These are phyloP conservation scores for Mortierella sp. DNA, from an alignment of 371 early-diverging fungal genomes.

Conservation along the genomic window DNA sequence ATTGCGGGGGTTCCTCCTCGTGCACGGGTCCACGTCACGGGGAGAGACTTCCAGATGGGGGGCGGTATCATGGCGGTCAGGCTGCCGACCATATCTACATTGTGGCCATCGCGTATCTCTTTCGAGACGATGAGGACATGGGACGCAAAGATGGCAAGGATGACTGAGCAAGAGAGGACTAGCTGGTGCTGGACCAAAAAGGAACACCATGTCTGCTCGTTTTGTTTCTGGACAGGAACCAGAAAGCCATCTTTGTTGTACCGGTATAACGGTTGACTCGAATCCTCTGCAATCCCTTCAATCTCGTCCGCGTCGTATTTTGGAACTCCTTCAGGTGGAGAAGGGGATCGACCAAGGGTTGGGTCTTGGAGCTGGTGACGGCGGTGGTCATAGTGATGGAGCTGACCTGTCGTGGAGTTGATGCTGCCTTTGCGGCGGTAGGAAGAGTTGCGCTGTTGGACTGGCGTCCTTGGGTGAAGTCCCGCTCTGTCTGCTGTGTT, in stretches of 20 bases:
- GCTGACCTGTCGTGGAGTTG: conserved; percentile 38
- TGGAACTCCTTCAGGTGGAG: conserved; percentile 31
- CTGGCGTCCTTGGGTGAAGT: conserved; percentile 11
- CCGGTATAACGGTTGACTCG: background rate
- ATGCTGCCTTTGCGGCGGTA: conserved; percentile 45
- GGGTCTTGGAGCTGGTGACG: conserved; percentile 45
- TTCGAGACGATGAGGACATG: conserved; percentile 29
- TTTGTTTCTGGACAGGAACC: background rate
- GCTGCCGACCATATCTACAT: conserved; percentile 35
- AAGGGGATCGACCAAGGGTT: conserved; percentile 41
- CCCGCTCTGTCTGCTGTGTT: background rate
- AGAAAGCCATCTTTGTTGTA: conserved; percentile 17
- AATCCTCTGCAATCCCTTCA: background rate
- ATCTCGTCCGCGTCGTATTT: background rate
- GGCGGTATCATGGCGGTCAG: conserved; percentile 50
- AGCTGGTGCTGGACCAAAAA: conserved; percentile 51
- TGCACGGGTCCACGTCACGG: conserved; percentile 28
- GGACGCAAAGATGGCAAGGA: conserved; percentile 28
- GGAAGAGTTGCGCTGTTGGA: conserved; percentile 34
- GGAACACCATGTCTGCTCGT: conserved; percentile 38
- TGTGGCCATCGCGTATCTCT: conserved; percentile 29
- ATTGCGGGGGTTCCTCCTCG: conserved; percentile 27
- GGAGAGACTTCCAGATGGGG: conserved; percentile 37
- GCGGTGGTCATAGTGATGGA: conserved; percentile 47
- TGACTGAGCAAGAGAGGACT: conserved; percentile 34